Evolutionary conservation across 2,329 filamentous ascomycete species (phyloP).

Genomic region (Colletotrichum aenigma): DNA sequence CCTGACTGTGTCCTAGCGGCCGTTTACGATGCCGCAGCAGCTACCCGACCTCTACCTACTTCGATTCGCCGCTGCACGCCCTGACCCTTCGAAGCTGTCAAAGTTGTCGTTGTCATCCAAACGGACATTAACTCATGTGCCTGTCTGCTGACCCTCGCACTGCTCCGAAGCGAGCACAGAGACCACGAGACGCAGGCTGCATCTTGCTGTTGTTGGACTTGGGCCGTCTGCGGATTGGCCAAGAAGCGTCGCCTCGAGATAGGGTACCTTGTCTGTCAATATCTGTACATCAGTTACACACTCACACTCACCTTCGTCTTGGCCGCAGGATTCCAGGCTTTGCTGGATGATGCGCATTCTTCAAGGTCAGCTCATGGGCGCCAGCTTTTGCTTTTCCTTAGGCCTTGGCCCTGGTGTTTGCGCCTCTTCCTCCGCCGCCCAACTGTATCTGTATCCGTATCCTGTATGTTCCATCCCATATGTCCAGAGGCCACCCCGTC

Average conservation of each 20-base stretch:
- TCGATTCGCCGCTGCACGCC: background rate
- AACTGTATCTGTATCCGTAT: background rate
- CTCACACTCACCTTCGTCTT: background rate
- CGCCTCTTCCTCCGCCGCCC: background rate
- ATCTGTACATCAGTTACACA: background rate
- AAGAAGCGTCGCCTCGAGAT: background rate
- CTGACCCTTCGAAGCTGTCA: slow-evolving; percentile 8
- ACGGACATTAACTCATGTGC: background rate
- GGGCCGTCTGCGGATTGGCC: background rate
- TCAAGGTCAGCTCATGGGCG: background rate
- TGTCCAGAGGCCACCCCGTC: background rate
- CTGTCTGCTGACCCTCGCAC: background rate
- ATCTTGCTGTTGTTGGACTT: background rate
- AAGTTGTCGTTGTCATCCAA: background rate
- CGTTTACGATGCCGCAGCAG: background rate
- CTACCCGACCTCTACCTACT: background rate
- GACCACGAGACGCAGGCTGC: background rate
- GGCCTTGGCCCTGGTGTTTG: background rate
- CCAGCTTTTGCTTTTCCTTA: background rate
- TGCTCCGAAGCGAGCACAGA: background rate
- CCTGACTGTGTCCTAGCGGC: background rate
- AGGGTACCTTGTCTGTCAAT: background rate
- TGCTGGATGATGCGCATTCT: background rate
- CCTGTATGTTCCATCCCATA: slow-evolving; percentile 5
- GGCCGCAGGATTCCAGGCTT: background rate